Percentiles rank a stretch among this genome's conserved stretches.
These are phyloP conservation scores for Elsinoe necatrix DNA, from an alignment of 2,329 filamentous ascomycete species.

Conservation along the genomic window DNA sequence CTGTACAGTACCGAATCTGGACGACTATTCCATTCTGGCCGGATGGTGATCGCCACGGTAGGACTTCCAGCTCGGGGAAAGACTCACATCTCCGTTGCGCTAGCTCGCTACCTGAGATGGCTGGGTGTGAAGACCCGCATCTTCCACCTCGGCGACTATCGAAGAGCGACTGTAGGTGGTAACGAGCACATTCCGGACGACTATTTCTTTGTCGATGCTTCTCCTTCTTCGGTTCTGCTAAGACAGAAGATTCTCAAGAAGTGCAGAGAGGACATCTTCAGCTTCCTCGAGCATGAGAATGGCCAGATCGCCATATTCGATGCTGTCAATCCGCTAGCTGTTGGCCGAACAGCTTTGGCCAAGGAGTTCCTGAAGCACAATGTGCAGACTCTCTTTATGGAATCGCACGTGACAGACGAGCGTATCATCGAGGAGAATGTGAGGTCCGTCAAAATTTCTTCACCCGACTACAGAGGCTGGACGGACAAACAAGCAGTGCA, in stretches of 20 bases:
- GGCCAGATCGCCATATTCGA: conserved; percentile 98
- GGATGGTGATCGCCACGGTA: conserved; percentile 95
- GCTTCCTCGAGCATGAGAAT: conserved; percentile 93
- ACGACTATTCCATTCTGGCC: conserved; percentile 89
- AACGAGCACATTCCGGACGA: conserved; percentile 84
- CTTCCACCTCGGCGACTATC: conserved; percentile 95
- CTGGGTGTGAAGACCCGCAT: conserved; percentile 96
- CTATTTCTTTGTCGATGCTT: conserved; percentile 95
- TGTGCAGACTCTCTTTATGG: conserved; percentile 91
- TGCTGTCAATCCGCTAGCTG: conserved; percentile 85
- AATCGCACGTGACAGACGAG: conserved; percentile 90
- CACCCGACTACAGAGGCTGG: conserved; percentile 93
- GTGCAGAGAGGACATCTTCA: conserved; percentile 93
- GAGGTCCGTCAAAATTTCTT: conserved; percentile 93
- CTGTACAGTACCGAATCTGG: conserved; percentile 98
- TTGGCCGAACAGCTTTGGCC: conserved; percentile 71
- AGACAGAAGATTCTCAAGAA: conserved; percentile 97
- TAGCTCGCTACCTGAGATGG: conserved; percentile 92
- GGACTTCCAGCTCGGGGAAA: conserved; percentile 91
- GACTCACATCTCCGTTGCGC: conserved; percentile 93
- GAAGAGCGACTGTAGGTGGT: conserved; percentile 77
- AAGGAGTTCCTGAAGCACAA: conserved; percentile 98
- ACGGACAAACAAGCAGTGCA: conserved; percentile 83
- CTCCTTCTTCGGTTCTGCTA: conserved; percentile 81
- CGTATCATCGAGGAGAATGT: conserved; percentile 94